Evolutionary conservation across 169 alveolate species (phyloP), one percentile per base, ranked within the genome.

Genomic region (Eimeria brunetti): DNA sequence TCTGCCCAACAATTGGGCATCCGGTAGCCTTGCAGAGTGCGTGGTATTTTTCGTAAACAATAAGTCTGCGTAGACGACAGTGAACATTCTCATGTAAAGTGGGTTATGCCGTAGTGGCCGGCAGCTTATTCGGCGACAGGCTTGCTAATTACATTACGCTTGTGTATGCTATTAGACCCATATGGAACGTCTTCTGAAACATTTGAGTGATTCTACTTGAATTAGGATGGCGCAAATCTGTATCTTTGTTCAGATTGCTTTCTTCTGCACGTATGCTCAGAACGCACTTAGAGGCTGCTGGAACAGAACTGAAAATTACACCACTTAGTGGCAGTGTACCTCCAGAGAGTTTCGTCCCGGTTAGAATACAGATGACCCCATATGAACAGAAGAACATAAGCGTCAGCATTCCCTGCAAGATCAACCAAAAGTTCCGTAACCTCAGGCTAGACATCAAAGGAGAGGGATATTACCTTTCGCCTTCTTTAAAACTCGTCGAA

Each of bases 391-490:
- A 96, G 85, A 97, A 96, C 81, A 98, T 97, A 94, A 98, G 98
- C 95, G 97, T 97, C 97, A 99, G 98, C 91, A 94, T 99, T n/a
- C 95, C 97, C 60, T 98, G 98, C 96, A 97, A 97, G 85, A 98
- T 99, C 51, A 98, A 98, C 96, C 98, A 99, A 90, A 99, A 98
- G 95, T 96, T 97, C 56, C 83, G 94, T 88, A 99, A 98, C n/a
- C 96, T 98, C 44, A 96, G 98, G 51, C 97, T 99, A 58, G 98
- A 98, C 95, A 98, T 99, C 83, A 99, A 98, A 96, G 99, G 99
- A 46, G 99, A 97, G 41, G 99, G 99, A 1, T 97, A 98, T 89
- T 96, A 97, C 81, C 97, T 98, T 46, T 96, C 96, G 78, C 98
- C 97, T 41, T 33, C 60, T 24, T 33, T 92, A 71, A 88, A 96